phyloP scores from a whole-genome alignment of 192 early-diverging fungal species.

The Linnemannia hyalina region DNA sequence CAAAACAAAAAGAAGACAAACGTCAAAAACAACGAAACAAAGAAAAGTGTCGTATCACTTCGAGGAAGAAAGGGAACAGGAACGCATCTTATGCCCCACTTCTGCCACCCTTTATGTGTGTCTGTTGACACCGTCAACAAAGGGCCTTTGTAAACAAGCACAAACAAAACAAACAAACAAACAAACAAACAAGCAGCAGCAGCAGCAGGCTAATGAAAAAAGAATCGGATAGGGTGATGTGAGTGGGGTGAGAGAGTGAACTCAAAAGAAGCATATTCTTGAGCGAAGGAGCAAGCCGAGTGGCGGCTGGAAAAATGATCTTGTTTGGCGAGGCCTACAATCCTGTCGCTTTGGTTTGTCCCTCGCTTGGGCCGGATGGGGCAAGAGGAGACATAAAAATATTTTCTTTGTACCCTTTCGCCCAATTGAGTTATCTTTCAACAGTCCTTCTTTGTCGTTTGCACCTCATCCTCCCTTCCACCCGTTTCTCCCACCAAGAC shows the following conservation, averaged over 20 bases:
- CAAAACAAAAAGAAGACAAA: background rate
- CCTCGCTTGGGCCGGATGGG: background rate
- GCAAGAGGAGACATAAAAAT: too few species aligned
- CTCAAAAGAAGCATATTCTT: background rate
- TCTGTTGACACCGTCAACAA: background rate
- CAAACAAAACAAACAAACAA: background rate
- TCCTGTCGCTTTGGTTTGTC: conserved; percentile 3
- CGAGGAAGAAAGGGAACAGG: background rate
- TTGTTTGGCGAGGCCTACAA: background rate
- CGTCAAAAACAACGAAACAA: background rate
- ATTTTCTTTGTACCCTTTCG: background rate
- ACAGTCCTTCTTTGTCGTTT: background rate
- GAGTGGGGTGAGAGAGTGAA: background rate
- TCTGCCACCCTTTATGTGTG: background rate
- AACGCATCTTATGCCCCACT: background rate
- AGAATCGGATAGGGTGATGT: background rate
- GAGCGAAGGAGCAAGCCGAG: background rate
- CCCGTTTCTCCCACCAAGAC: background rate
- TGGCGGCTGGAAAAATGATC: background rate
- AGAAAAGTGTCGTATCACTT: background rate
- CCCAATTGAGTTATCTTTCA: background rate
- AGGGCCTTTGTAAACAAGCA: background rate
- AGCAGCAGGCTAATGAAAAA: background rate
- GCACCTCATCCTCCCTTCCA: background rate
- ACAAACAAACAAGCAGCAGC: background rate